Evolutionary conservation across 208 protist genomes (phyloP), one percentile per base, ranked within the genome.

Genomic region (Leishmania amazonensis): DNA sequence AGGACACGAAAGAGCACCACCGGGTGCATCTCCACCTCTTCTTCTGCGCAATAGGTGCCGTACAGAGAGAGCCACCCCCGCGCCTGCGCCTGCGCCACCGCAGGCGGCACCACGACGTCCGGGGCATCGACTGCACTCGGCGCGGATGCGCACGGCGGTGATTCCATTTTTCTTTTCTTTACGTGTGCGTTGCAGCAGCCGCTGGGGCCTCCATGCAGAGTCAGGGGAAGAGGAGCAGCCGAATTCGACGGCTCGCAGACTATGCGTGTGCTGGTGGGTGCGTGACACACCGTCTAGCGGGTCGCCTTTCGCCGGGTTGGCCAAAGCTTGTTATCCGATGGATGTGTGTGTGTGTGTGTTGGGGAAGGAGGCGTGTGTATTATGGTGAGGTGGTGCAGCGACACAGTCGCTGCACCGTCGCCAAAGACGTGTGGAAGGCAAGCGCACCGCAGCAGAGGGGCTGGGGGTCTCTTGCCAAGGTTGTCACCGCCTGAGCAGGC

Each of bases 21-120:
- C 0, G 76, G 64, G 42, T 85, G 82, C 51, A 76, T 79, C 53
- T 78, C 72, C 49, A 75, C 82, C 15, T 13, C 53, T 28, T 85
- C 82, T 42, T 62, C 77, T 28, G 54, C 49, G 72, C 82, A 76
- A 49, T 77, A 85, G 1, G 71, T 45, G 62, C 74, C 49, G 54
- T 85, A 85, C 35, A n/a, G 38, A 28, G 77, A 81, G 24, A 85
- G 78, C 82, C 82, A 85, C 49, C 47, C 31, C 7, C 60, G 77
- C 49, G 57, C 31, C 7, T 51, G 77, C 58, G 24, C 13, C 64
- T 31, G 53, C 31, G 35, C 35, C n/a, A 47, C 45, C 13, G 31
- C 53, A 62, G 51, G 40, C n/a, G 31, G 19, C 35, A n/a, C 47
- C 51, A 21, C 73, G 19, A 7, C 51, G 73, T 40, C 73, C 17